Base-by-base conservation (phyloP, 1,284 basidiomycete genomes). In the Porogramme epimiltina region DNA sequence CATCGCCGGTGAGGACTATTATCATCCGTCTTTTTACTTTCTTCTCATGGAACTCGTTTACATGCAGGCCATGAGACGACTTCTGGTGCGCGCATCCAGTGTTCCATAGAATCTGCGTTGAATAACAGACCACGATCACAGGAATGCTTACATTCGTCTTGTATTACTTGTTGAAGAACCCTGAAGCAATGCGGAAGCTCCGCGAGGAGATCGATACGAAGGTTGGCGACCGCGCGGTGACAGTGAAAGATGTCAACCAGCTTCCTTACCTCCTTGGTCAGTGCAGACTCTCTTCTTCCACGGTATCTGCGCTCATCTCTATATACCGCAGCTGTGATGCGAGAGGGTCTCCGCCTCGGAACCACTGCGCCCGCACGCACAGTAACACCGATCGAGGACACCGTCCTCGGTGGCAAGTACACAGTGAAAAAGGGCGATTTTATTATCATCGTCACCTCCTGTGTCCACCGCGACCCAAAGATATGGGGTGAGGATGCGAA, bases 11-110 rank as follows among this genome's bases (percentile, higher is more conserved):
- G n/a, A n/a, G n/a, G n/a, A n/a, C n/a, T n/a, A n/a, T n/a, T n/a
- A n/a, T n/a, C n/a, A 70, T 70, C 45, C 41, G 60, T 36, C 20
- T n/a, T 22, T 1, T 34, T 23, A 1, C 19, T 16, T 1, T 5
- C 26, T 23, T 8, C 5, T 20, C 2, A 5, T 40, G 24, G 20
- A 15, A 22, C 20, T 68, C 68, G n/a, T n/a, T n/a, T n/a, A n/a
- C n/a, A n/a, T n/a, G n/a, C n/a, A n/a, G n/a, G 77, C 0, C 77
- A 78, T 53, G 78, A 79, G 59, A 79, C 77, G 0, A 77, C 77
- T 0, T 77, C 75, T 3, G 71, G 71, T 53, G 9, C 19, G 41
- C 20, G 9, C 28, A 5, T 3, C 22, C 9, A 16, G n/a, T 5
- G 18, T 37, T 26, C 24, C 39, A 9, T 9, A n/a, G 8, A 13